Evolutionary conservation across 1,139 yeast genomes (phyloP).

Genomic region (Suhomyces coccinellae): DNA sequence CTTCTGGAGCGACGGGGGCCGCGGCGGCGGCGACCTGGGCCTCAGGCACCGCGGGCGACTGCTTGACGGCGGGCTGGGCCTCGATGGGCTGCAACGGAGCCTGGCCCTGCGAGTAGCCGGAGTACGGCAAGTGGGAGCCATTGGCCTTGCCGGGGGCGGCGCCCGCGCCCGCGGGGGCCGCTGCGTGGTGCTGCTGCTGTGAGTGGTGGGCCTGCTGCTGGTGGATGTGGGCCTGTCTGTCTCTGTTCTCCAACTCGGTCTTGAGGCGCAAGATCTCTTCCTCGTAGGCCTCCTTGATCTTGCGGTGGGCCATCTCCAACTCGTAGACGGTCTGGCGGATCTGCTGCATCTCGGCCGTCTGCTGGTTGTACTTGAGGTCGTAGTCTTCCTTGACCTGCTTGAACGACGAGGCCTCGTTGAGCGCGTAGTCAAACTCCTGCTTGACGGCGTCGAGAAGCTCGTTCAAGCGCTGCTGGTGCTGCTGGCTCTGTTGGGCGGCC

Average conservation of each 20-base stretch:
- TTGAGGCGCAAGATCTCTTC: conserved; percentile 86
- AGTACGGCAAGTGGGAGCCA: conserved; percentile 16
- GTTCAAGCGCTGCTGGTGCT: conserved; percentile 55
- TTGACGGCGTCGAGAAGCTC: conserved; percentile 91
- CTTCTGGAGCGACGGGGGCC: not conserved
- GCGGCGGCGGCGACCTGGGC: conserved; percentile 11
- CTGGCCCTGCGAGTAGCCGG: conserved; percentile 15
- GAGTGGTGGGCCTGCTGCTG: conserved; percentile 21
- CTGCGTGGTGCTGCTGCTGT: conserved; percentile 25
- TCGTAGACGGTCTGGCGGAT: conserved; percentile 93
- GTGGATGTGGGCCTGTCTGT: conserved; percentile 52
- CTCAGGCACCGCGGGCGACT: conserved; percentile 16
- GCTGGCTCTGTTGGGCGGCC: conserved; percentile 38
- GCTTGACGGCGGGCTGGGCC: conserved; percentile 11
- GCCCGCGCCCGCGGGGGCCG: conserved; percentile 16
- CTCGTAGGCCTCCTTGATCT: conserved; percentile 94
- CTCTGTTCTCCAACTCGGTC: conserved; percentile 79
- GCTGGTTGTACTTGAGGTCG: conserved; percentile 87
- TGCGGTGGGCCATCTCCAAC: conserved; percentile 89
- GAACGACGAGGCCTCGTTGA: conserved; percentile 83
- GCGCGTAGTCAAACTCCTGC: conserved; percentile 85
- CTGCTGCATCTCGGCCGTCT: conserved; percentile 91
- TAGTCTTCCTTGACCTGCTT: conserved; percentile 93
- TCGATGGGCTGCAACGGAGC: conserved; percentile 13
- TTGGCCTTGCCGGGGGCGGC: conserved; percentile 14